phyloP scores from a whole-genome alignment of 2,329 filamentous ascomycete genomes.

The Penicillium italicum region DNA sequence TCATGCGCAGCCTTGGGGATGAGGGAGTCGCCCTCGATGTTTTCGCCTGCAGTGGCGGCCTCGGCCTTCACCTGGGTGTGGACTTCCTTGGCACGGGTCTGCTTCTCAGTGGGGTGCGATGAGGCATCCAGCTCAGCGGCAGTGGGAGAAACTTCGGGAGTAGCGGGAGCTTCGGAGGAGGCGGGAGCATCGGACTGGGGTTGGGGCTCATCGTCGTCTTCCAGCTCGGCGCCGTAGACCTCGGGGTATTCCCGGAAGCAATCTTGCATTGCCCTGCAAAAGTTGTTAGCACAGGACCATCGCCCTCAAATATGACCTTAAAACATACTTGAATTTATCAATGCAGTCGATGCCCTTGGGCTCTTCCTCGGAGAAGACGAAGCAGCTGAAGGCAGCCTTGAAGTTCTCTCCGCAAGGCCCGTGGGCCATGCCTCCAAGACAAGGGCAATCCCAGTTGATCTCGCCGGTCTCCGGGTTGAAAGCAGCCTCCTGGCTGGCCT shows the following conservation, averaged over 20 bases:
- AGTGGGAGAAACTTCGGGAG: slow-evolving; percentile 15
- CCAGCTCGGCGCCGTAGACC: slow-evolving; percentile 83
- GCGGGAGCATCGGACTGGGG: slow-evolving; percentile 34
- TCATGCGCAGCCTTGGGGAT: slow-evolving; percentile 53
- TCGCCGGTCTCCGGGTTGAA: slow-evolving; percentile 98
- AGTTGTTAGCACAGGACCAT: slow-evolving; percentile 28
- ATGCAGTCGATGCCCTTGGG: slow-evolving; percentile 98
- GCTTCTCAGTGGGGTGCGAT: slow-evolving; percentile 28
- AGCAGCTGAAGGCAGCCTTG: slow-evolving; percentile 94
- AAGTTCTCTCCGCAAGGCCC: slow-evolving; percentile 96
- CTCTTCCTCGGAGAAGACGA: slow-evolving; percentile 91
- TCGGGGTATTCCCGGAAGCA: slow-evolving; percentile 94
- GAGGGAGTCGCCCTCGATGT: slow-evolving; percentile 42
- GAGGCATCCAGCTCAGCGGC: slow-evolving; percentile 26
- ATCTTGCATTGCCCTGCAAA: slow-evolving; percentile 81
- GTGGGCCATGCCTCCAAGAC: slow-evolving; percentile 92
- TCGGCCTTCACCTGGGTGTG: slow-evolving; percentile 24
- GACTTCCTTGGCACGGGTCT: slow-evolving; percentile 22
- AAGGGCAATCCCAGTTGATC: slow-evolving; percentile 99
- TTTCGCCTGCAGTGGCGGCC: slow-evolving; percentile 20
- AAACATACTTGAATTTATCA: slow-evolving; percentile 86
- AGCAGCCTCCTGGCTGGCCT: slow-evolving; percentile 81
- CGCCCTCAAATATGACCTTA: neutral
- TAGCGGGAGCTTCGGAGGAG: slow-evolving; percentile 29
- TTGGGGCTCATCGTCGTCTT: slow-evolving; percentile 61